Conservation (phyloP, 83 land plant species). For the Diphasiastrum complanatum region DNA sequence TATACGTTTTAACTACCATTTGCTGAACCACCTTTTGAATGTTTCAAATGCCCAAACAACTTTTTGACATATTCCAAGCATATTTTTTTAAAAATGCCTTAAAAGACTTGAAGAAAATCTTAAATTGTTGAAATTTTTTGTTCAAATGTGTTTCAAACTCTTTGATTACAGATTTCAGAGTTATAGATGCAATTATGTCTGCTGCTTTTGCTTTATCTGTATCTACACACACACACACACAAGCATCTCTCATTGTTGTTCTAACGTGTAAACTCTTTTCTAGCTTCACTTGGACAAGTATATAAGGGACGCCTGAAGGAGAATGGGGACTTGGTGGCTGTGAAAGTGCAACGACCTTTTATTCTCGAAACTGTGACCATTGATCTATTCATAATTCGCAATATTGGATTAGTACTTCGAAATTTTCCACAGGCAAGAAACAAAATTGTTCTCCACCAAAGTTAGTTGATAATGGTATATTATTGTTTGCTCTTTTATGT, state of each 20-base stretch:
- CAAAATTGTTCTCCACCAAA: background rate
- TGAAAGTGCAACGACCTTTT: constrained; percentile 96
- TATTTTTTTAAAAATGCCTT: too few species aligned
- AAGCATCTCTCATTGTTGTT: too few species aligned
- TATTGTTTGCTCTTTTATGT: background rate
- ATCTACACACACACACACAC: too few species aligned
- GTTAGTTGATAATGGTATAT: background rate
- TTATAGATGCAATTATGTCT: too few species aligned
- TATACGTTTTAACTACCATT: too few species aligned
- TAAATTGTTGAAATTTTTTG: too few species aligned
- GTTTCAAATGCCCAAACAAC: too few species aligned
- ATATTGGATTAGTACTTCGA: constrained; percentile 70
- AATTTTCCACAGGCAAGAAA: constrained; percentile 81
- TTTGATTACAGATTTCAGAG: background rate
- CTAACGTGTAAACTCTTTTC: constrained; percentile 7
- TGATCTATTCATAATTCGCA: constrained; percentile 85
- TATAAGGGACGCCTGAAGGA: constrained; percentile 87
- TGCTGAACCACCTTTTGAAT: too few species aligned
- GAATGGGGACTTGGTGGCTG: constrained; percentile 95
- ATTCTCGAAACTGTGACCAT: constrained; percentile 97
- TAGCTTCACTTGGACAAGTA: constrained; percentile 99
- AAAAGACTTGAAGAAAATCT: too few species aligned
- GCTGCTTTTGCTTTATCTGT: too few species aligned
- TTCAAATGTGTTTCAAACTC: background rate
- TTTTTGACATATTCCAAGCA: too few species aligned